Conservation (phyloP, 345 rosid species). For the Populus euphratica region DNA sequence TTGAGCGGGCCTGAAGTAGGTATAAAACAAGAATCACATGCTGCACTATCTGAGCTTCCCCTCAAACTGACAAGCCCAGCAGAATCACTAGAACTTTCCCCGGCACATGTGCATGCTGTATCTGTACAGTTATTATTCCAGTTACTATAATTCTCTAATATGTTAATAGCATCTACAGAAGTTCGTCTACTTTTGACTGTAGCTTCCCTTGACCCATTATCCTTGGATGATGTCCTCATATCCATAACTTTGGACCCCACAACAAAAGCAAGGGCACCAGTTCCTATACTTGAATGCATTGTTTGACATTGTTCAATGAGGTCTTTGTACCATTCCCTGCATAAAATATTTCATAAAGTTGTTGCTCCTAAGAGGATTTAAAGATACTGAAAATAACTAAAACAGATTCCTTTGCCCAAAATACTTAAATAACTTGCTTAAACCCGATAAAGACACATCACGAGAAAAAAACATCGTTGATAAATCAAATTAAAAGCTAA, state of each 20-base stretch:
- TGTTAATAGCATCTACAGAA: constrained; percentile 40
- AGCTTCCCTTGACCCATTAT: constrained; percentile 45
- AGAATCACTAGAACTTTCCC: constrained; percentile 56
- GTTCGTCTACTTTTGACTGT: constrained; percentile 39
- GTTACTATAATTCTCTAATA: constrained; percentile 36
- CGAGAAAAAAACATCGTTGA: background rate
- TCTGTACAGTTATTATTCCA: constrained; percentile 56
- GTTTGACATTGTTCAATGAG: constrained; percentile 68
- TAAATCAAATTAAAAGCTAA: background rate
- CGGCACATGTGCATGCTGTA: constrained; percentile 38
- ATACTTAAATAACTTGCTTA: background rate
- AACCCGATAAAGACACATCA: background rate
- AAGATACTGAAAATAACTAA: background rate
- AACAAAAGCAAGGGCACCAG: constrained; percentile 82
- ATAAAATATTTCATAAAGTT: constrained; percentile 18
- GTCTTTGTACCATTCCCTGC: constrained; percentile 68
- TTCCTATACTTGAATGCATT: constrained; percentile 93
- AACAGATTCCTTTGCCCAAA: background rate
- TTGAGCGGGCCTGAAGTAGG: constrained; percentile 40
- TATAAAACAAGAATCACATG: constrained; percentile 45
- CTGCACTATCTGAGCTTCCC: constrained; percentile 51
- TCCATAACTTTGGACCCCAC: constrained; percentile 97
- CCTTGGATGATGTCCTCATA: constrained; percentile 73
- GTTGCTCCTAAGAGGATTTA: background rate
- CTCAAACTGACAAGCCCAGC: constrained; percentile 53